Percentiles rank a stretch among this genome's conserved stretches.
These are phyloP conservation scores for Colletotrichum agaves DNA, from an alignment of 2,329 filamentous ascomycete species.

Conservation along the genomic window DNA sequence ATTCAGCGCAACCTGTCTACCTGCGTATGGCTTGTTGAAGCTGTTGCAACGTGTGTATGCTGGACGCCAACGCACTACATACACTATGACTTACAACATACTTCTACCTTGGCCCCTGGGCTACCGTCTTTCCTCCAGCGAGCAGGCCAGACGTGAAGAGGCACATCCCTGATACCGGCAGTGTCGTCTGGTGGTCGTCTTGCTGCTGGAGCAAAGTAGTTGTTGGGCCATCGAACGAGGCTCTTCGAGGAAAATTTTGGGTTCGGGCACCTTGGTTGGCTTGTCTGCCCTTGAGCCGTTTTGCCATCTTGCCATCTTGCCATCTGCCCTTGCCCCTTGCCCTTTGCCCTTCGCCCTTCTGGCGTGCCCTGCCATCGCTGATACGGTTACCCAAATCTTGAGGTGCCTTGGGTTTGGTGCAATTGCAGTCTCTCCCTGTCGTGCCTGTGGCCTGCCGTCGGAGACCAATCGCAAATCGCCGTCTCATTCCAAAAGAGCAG, in stretches of 20 bases:
- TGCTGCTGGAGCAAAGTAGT: background rate
- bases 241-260: background rate
- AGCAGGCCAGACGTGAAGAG: slow-evolving; percentile 18
- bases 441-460: slow-evolving; percentile 34
- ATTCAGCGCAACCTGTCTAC: slow-evolving; percentile 6
- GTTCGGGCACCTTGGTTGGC: slow-evolving; percentile 5
- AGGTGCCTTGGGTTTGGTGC: slow-evolving; percentile 20
- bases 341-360: slow-evolving; percentile 11
- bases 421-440: slow-evolving; percentile 35
- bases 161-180: slow-evolving; percentile 16
- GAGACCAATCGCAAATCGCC: slow-evolving; percentile 31
- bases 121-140: background rate
- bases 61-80: background rate
- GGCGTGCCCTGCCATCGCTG: background rate
- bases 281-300: slow-evolving; percentile 4
- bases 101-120: slow-evolving; percentile 8
- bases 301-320: background rate
- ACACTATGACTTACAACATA: slow-evolving; percentile 18
- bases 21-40: background rate
- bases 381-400: slow-evolving; percentile 3
- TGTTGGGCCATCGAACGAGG: background rate
- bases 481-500: slow-evolving; percentile 30
- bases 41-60: background rate
- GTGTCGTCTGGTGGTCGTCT: background rate
- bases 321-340: background rate